Evolutionary conservation across 2,329 filamentous ascomycete genomes (phyloP), one percentile per base, ranked within the genome.

Genomic region (Alternaria rosae): DNA sequence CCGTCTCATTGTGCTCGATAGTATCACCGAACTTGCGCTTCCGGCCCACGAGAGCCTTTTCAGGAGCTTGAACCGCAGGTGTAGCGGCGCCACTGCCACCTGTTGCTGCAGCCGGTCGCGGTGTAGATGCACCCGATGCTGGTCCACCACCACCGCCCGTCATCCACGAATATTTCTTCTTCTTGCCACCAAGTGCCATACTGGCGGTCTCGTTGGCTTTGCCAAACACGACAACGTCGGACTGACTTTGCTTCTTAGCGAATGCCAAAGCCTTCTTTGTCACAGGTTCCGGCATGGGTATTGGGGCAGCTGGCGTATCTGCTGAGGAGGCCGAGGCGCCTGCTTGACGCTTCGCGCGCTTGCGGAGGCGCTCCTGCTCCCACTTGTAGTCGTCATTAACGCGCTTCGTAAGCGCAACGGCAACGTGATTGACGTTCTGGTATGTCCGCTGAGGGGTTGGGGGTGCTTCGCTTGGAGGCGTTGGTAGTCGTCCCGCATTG

Each of bases 221-320:
- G 21, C 89, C 88, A 67, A 94, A 93, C 67, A 90, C 91, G 61
- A 90, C 90, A 17, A 91, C 91, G 73, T 96, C 92, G 0, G 89
- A 91, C 21, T 90, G 87, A 70, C 91, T 92, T 4, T 85, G 83
- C 62, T 92, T 90, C n/a, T 89, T 87, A 68, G 91, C 86, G 66
- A 89, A 91, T 78, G 90, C 92, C 75, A 91, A 85, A 77, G 97
- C 93, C 81, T 97, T 97, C 84, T 97, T 97, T 5, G 91, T 91
- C 54, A 92, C 85, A 4, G 88, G 85, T 53, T 75, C 74, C 4
- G 75, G 75, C 15, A 73, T 54, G 35, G 74, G 67, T 8, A 76
- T 61, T n/a, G 73, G 69, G 1, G 69, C 54, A 15, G 60, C 55
- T 3, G 76, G 69, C 5, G 70, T 61, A 20, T 78, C 75, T 11